Evolutionary conservation across 805 yeast species (phyloP), one percentile per base, ranked within the genome.

Genomic region (Candida silvicultrix): DNA sequence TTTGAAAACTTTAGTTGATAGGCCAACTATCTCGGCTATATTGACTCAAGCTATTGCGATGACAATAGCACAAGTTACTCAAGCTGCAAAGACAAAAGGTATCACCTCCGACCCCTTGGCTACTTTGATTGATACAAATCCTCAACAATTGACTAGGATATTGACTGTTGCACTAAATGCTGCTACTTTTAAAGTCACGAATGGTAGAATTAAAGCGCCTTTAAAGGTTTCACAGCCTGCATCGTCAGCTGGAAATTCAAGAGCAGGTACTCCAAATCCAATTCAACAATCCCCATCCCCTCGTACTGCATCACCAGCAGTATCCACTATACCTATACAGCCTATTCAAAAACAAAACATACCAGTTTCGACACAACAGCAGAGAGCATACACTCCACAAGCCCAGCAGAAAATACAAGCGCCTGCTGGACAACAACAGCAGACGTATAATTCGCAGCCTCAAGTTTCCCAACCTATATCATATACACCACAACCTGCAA

Each of bases 1-100:
- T 46, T 38, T 59, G 40, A 70, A 89, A 49, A 84, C 79, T 54
- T 79, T 88, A 48, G 78, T 83, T 49, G 88, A 85, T 48, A 86
- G 88, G 36, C 89, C 85, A 22, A 80, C 89, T 7, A 88, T 92
- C 43, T 86, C 96, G 0, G 86, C 81, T 48, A 80, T 89, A 45
- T 71, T 90, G 55, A 90, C 97, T 9, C 89, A 86, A 56, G 96
- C 97, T 1, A 72, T 90, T 54, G 96, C 97, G 3, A 85, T 90
- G 70, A 92, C 96, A 0, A 89, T 90, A 51, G 92, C 95, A 11
- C 94, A 86, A 62, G 92, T 86, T 10, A 84, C 85, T 48, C 90
- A 83, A 54, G 90, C 90, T 8, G 96, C 96, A 0, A 87, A 89
- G 56, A 82, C 81, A 55, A 87, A 85, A 34, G 90, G 94, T 16